A percentile compares a stretch with the other conserved stretches of the same genome.
phyloP scores from a whole-genome alignment of 331 rosid species.

The Rosa hybrid region DNA sequence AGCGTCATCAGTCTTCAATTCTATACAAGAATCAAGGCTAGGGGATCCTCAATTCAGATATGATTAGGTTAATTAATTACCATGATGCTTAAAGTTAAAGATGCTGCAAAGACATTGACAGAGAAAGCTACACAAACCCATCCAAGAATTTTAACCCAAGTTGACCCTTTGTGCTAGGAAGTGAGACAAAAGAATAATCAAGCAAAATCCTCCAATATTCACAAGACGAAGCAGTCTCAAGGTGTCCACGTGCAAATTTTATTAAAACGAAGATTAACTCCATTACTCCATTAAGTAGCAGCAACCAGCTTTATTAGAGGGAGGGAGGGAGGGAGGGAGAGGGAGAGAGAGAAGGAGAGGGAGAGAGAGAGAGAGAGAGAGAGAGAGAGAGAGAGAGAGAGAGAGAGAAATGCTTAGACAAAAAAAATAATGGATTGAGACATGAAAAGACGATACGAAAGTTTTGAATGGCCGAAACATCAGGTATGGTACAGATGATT shows the following conservation, averaged over 20 bases:
- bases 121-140: slow-evolving; percentile 81
- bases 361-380: not conserved
- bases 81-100: slow-evolving; percentile 73
- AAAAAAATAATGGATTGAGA: no score
- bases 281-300: not conserved
- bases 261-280: not conserved
- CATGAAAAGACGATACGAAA: no score
- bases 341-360: not conserved
- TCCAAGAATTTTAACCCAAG: slow-evolving; percentile 65
- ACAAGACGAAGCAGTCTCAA: slow-evolving; percentile 62
- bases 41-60: not conserved
- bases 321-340: no score
- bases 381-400: not conserved
- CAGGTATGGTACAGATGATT: no score
- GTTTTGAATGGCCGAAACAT: no score
- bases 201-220: slow-evolving; percentile 74
- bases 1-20: not conserved
- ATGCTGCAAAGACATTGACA: slow-evolving; percentile 83
- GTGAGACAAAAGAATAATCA: slow-evolving; percentile 59
- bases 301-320: not conserved
- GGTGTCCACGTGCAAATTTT: slow-evolving; percentile 47
- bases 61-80: slow-evolving; percentile 24
- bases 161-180: slow-evolving; percentile 49
- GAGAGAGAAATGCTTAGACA: no score
- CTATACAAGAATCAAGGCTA: not conserved